Base-by-base conservation (phyloP, 805 yeast genomes). In the Middelhovenomyces tepae region DNA sequence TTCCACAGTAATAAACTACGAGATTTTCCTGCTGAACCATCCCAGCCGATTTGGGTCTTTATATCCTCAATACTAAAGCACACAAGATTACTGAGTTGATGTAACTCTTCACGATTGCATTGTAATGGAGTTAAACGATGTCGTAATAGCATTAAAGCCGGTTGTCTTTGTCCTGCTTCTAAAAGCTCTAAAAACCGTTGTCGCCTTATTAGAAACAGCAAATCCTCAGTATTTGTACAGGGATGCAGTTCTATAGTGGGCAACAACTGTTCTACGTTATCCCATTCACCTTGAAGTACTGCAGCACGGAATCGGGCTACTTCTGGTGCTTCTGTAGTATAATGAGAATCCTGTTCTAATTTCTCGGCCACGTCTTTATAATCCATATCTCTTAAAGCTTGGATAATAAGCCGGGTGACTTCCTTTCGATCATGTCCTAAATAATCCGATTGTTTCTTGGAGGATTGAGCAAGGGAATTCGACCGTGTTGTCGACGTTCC, bases 301-400 rank as follows among this genome's bases (percentile, higher is more conserved):
- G 56, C 54, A 7, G 45, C 36, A 16, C 67, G 58, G 38, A 73
- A 60, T 14, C 46, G 42, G 18, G 57, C 59, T 18, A 71, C 67
- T 3, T 54, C 56, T 5, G 60, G 57, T 1, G 71, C 57, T 40
- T 69, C 73, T 21, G 58, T 43, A 5, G 46, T 31, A 17, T 42
- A 46, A 13, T 43, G 41, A 5, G 57, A 46, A 44, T 69, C 73
- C 4, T 48, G 38, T 37, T 65, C 66, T 25, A 73, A 50, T 3
- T 43, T 34, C 3, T 50, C 39, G 0, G 73, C 65, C 0, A 71
- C 48, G 2, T 52, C 43, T 3, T 46, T 36, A 43, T 65, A 71
- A 4, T 76, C 76, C 37, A 73, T 40, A 37, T 71, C 77, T 22
- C 56, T 53, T 31, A 73, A 48, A 1, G 73, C 54, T 42, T 72